Evolutionary conservation across 768 basidiomycete species (phyloP).

Genomic region (Pulveroboletus sp.): DNA sequence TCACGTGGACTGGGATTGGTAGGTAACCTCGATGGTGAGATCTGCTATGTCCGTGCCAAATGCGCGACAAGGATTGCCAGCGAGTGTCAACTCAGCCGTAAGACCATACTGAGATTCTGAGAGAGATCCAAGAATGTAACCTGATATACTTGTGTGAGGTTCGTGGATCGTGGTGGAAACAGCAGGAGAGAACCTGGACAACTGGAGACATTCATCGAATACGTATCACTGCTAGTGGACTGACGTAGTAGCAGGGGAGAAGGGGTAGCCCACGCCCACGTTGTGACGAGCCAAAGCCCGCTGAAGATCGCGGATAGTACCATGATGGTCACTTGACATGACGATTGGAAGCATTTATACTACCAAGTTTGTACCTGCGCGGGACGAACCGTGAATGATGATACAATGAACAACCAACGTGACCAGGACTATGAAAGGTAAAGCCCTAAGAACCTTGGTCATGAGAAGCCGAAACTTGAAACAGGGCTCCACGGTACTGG

Average conservation of each 20-base stretch:
- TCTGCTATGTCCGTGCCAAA: conserved; percentile 59
- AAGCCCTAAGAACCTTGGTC: too few species aligned
- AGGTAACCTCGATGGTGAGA: conserved; percentile 65
- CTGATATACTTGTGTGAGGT: conserved; percentile 27
- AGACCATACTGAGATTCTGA: conserved; percentile 46
- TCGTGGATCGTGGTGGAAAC: neutral
- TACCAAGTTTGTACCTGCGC: too few species aligned
- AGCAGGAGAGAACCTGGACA: conserved; percentile 28
- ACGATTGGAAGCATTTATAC: too few species aligned
- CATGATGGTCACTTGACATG: neutral
- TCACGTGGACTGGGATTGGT: conserved; percentile 55
- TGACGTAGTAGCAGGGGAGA: conserved; percentile 9
- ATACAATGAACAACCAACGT: too few species aligned
- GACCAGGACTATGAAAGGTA: too few species aligned
- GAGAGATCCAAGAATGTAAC: conserved; percentile 53
- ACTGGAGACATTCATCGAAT: conserved; percentile 29
- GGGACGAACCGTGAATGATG: too few species aligned
- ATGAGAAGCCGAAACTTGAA: too few species aligned
- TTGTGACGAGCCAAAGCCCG: conserved; percentile 4
- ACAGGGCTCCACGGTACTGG: too few species aligned
- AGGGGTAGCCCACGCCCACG: neutral
- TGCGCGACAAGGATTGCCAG: conserved; percentile 58
- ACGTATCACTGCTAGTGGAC: neutral
- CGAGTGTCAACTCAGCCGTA: conserved; percentile 51
- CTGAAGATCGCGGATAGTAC: conserved; percentile 8